Conservation (phyloP, 306 rosid species). For the Canavalia ensiformis region DNA sequence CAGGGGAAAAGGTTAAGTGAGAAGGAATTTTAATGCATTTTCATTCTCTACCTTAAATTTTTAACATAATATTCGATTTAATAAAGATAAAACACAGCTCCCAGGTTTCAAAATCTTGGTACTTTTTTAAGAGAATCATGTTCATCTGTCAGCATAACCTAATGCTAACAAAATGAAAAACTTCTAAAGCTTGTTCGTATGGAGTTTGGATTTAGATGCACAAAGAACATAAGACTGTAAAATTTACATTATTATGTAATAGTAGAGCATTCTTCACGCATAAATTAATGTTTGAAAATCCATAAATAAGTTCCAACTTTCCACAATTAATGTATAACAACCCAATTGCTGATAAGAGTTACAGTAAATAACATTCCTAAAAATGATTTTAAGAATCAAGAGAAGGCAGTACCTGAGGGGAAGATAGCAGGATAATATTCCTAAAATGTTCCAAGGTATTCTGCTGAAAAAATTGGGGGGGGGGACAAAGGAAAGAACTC, state of each 20-base stretch:
- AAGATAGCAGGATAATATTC: slow-evolving; percentile 84
- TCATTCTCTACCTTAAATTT: not conserved
- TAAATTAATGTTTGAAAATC: slow-evolving; percentile 12
- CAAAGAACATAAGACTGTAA: not conserved
- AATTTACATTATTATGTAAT: not conserved
- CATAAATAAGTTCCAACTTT: slow-evolving; percentile 18
- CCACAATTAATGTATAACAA: slow-evolving; percentile 13
- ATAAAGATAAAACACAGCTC: not conserved
- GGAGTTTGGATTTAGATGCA: not conserved
- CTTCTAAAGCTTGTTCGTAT: not conserved
- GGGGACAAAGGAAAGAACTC: slow-evolving; percentile 34
- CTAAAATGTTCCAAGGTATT: slow-evolving; percentile 84
- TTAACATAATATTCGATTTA: slow-evolving; percentile 26
- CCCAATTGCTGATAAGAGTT: slow-evolving; percentile 9
- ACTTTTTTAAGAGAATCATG: slow-evolving; percentile 1
- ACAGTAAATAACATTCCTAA: not conserved
- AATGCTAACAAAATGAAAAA: slow-evolving; percentile 19
- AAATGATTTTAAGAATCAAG: slow-evolving; percentile 10
- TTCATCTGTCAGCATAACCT: slow-evolving; percentile 18
- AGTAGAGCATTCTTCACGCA: not conserved
- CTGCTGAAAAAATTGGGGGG: slow-evolving; percentile 67
- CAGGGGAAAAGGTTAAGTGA: not conserved
- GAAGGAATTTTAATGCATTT: slow-evolving; percentile 9
- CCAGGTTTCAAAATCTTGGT: not conserved
- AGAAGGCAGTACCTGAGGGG: slow-evolving; percentile 83